Base-by-base conservation (phyloP, 768 basidiomycete species). In the Epithele typhae region DNA sequence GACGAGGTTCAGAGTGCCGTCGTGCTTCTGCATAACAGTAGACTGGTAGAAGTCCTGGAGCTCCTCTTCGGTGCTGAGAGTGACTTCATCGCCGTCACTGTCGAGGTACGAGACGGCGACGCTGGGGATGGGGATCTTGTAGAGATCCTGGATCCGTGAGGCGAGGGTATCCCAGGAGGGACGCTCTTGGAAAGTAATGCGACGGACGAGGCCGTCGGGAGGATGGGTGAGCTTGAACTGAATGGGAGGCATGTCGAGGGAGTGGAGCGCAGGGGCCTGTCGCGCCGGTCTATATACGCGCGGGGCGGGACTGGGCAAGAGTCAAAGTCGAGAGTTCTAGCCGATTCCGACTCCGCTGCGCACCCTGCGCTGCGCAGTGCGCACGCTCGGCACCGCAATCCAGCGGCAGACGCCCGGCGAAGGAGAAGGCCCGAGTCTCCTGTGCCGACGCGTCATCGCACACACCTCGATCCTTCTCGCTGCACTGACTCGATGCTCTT, bases 31-130 rank as follows among this genome's bases (percentile, higher is more conserved):
- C 57, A 27, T 46, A 18, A 49, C 30, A 52, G 53, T 64, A 45
- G 48, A 67, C 23, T 60, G 57, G 59, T 84, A 89, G 60, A 76
- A 87, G 48, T 90, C 87, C 45, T 75, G 73, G n/a, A 91, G 76
- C 62, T 92, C 89, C 25, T 82, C 81, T 45, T 87, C 73, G 3
- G 87, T 79, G 64, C 78, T 86, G 46, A 90, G 70, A 10, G 87
- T 90, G 51, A 92, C 79, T 49, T 83, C 78, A 58, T 91, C 89
- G 32, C 77, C 75, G 58, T 91, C 87, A 25, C 62, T 60, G 62
- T 92, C 89, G 40, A 82, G 49, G 62, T 92, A 91, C 25, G 82
- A 80, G 25, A 87, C 81, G 2, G 72, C 85, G 42, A 89, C 67
- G 42, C 74, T 73, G 47, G 76, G 75, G 44, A 64, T 45, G 3